phyloP scores from a whole-genome alignment of 2,329 filamentous ascomycete genomes.

The Chrysoporthe cubensis region DNA sequence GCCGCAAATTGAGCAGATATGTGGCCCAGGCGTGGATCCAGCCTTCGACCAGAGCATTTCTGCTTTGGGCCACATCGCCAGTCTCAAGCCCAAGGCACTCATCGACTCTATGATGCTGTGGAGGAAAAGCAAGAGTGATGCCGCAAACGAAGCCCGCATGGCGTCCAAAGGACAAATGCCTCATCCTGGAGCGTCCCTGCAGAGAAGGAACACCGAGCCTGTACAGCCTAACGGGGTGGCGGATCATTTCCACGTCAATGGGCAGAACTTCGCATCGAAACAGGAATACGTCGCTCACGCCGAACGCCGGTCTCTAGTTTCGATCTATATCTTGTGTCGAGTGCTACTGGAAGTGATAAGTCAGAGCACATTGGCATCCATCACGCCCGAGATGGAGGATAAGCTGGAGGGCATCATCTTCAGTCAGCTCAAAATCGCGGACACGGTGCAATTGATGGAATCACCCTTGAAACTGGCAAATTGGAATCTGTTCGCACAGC shows the following conservation, averaged over 20 bases:
- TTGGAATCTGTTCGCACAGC: constrained; percentile 90
- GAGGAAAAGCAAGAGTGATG: constrained; percentile 94
- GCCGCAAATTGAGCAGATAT: constrained; percentile 84
- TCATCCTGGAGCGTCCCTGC: constrained; percentile 51
- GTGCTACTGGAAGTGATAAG: constrained; percentile 93
- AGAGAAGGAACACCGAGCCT: constrained; percentile 77
- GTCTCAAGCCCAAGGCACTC: constrained; percentile 89
- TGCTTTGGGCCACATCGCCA: constrained; percentile 91
- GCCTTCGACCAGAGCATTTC: constrained; percentile 93
- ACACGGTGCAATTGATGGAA: constrained; percentile 76
- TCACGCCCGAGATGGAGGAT: constrained; percentile 90
- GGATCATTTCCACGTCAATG: constrained; percentile 40
- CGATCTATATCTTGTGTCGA: constrained; percentile 93
- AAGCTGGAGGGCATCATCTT: constrained; percentile 96
- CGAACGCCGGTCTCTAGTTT: constrained; percentile 89
- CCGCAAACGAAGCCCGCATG: constrained; percentile 69
- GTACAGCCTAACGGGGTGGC: constrained; percentile 47
- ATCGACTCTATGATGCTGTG: constrained; percentile 99
- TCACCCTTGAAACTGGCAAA: constrained; percentile 89
- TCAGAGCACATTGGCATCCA: constrained; percentile 80
- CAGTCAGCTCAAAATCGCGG: constrained; percentile 86
- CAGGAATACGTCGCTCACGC: constrained; percentile 78
- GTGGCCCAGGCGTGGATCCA: constrained; percentile 84
- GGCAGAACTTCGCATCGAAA: constrained; percentile 50
- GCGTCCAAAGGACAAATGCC: constrained; percentile 23